A percentile compares a stretch with the other conserved stretches of the same genome.
Conservation (phyloP, 371 early-diverging fungal genomes). For the Mortierella sp. region DNA sequence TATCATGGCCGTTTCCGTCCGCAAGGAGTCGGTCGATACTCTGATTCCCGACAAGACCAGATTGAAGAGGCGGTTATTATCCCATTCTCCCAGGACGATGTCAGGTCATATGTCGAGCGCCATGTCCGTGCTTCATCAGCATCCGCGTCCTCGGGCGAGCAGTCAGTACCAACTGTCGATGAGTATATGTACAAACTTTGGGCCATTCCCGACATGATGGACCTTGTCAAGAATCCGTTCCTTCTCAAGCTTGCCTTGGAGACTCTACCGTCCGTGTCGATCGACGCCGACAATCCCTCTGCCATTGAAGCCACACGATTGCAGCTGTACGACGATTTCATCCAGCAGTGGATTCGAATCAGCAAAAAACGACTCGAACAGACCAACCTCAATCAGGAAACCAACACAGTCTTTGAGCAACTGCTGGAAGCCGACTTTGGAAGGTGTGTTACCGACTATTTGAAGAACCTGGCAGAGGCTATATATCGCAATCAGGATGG, state of each 20-base stretch:
- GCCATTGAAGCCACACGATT: background rate
- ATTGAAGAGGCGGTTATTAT: conserved; percentile 9
- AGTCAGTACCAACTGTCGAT: background rate
- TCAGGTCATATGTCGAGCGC: conserved; percentile 10
- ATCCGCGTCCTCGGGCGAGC: no score
- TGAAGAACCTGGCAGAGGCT: background rate
- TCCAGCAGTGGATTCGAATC: background rate
- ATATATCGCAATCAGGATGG: background rate
- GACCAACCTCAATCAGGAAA: background rate
- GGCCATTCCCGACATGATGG: conserved; percentile 2
- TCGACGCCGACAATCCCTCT: background rate
- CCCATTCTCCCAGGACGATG: background rate
- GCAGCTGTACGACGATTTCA: conserved; percentile 6
- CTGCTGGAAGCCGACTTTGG: background rate
- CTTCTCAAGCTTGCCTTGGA: background rate
- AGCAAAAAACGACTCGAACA: background rate
- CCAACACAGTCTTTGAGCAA: background rate
- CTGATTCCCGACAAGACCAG: background rate
- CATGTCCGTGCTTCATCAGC: background rate
- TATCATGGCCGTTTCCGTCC: conserved; percentile 12
- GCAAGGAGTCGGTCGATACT: background rate
- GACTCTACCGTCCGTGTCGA: background rate
- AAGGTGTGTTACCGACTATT: background rate
- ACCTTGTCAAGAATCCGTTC: conserved; percentile 18
- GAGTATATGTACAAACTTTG: background rate